A percentile compares a stretch with the other conserved stretches of the same genome.
phyloP scores from a whole-genome alignment of 2,329 filamentous ascomycete species.

The Colletotrichum paranaense region DNA sequence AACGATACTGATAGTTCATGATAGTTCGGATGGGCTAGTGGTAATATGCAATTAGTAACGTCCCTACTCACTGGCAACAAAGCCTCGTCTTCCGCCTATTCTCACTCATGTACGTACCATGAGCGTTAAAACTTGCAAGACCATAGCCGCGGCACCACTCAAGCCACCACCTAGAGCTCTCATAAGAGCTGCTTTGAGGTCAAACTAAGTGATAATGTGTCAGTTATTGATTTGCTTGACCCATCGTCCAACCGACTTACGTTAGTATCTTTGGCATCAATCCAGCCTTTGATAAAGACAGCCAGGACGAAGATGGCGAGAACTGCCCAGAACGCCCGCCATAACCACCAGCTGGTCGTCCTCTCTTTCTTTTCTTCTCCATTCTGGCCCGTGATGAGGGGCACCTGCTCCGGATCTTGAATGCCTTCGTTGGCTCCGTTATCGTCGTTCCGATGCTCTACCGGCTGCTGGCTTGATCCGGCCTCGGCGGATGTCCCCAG shows the following conservation, averaged over 20 bases:
- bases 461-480: constrained; percentile 1
- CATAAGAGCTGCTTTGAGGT: constrained; percentile 55
- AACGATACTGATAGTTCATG: constrained; percentile 64
- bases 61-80: neutral
- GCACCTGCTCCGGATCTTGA: constrained; percentile 29
- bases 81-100: neutral
- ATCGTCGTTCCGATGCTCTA: neutral
- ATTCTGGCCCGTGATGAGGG: constrained; percentile 8
- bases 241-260: constrained; percentile 39
- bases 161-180: constrained; percentile 57
- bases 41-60: neutral
- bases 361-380: constrained; percentile 14
- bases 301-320: constrained; percentile 44
- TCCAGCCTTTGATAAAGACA: constrained; percentile 57
- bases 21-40: constrained; percentile 58
- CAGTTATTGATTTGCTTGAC: neutral
- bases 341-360: constrained; percentile 44
- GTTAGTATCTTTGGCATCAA: constrained; percentile 55
- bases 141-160: constrained; percentile 60
- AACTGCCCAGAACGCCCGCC: constrained; percentile 51
- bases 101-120: constrained; percentile 49
- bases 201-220: constrained; percentile 48
- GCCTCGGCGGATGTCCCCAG: constrained; percentile 26
- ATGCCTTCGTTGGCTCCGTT: constrained; percentile 17
- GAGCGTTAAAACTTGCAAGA: constrained; percentile 58